A percentile compares a stretch with the other conserved stretches of the same genome.
Conservation (phyloP, 257 asterid genomes). For the Petrea volubilis region DNA sequence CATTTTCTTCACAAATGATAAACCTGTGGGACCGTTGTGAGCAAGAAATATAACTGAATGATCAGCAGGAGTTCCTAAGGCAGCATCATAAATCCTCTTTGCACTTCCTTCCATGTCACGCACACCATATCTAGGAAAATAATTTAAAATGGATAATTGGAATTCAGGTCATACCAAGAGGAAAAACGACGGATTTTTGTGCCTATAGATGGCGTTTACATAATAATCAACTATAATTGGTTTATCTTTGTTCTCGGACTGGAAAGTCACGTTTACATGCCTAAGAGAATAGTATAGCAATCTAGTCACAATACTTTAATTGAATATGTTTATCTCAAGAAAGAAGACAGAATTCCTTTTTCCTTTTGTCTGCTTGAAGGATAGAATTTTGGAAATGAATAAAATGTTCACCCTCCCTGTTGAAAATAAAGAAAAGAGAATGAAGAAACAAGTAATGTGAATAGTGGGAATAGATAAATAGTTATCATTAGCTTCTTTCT, state of each 20-base stretch:
- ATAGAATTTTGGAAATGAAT: neutral
- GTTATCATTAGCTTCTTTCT: neutral
- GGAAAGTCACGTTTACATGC: neutral
- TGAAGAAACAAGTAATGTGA: neutral
- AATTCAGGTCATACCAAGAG: slow-evolving; percentile 11
- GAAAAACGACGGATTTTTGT: neutral
- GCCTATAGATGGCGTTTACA: neutral
- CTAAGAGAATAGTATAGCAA: neutral
- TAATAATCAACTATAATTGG: neutral
- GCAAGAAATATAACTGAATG: slow-evolving; percentile 84
- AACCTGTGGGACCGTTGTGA: slow-evolving; percentile 95
- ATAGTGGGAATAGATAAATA: neutral
- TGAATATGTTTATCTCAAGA: neutral
- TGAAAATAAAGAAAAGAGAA: neutral
- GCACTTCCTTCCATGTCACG: slow-evolving; percentile 74
- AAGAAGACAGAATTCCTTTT: neutral
- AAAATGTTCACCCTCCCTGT: neutral
- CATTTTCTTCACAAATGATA: slow-evolving; percentile 12
- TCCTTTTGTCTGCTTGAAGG: too few relatives aligned
- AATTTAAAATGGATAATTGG: slow-evolving; percentile 15
- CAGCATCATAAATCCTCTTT: slow-evolving; percentile 61
- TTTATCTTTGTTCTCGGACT: neutral
- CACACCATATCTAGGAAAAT: slow-evolving; percentile 60
- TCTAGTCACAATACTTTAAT: neutral
- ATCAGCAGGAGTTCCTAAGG: slow-evolving; percentile 64